Percentiles rank a stretch among this genome's conserved stretches.
Evolutionary conservation across 2,329 filamentous ascomycete species (phyloP).

Genomic region (Fusarium scirpi): DNA sequence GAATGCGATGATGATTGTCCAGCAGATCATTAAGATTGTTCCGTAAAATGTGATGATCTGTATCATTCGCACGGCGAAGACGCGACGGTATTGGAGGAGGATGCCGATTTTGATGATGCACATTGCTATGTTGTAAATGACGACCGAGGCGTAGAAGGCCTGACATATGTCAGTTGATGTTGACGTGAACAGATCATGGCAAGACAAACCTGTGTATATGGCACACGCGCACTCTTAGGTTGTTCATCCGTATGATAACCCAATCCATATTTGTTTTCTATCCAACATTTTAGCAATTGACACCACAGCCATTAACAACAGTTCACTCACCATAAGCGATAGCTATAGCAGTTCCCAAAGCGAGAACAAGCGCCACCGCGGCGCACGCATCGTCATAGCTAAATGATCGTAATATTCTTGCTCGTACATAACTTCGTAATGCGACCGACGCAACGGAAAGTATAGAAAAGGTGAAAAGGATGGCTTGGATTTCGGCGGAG

Average conservation of each 20-base stretch:
- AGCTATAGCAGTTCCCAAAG: background rate
- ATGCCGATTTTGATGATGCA: slow-evolving; percentile 27
- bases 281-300: background rate
- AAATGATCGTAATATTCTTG: slow-evolving; percentile 7
- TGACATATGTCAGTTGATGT: no score
- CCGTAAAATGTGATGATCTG: slow-evolving; percentile 8
- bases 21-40: slow-evolving; percentile 3
- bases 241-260: slow-evolving; percentile 28
- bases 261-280: slow-evolving; percentile 26
- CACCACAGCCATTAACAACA: no score
- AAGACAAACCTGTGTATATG: slow-evolving; percentile 28
- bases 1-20: slow-evolving; percentile 20
- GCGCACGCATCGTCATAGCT: slow-evolving; percentile 27
- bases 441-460: slow-evolving; percentile 11
- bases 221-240: background rate
- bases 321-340: slow-evolving; percentile 19
- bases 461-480: slow-evolving; percentile 12
- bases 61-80: slow-evolving; percentile 13
- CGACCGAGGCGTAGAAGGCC: slow-evolving; percentile 22
- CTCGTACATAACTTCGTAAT: slow-evolving; percentile 14
- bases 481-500: slow-evolving; percentile 10
- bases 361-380: slow-evolving; percentile 11
- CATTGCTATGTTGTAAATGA: slow-evolving; percentile 26
- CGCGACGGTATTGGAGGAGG: slow-evolving; percentile 24
- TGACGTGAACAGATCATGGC: no score